A percentile compares a stretch with the other conserved stretches of the same genome.
Evolutionary conservation across 164 flowering plant species (phyloP).

Genomic region (Annona squamosa): DNA sequence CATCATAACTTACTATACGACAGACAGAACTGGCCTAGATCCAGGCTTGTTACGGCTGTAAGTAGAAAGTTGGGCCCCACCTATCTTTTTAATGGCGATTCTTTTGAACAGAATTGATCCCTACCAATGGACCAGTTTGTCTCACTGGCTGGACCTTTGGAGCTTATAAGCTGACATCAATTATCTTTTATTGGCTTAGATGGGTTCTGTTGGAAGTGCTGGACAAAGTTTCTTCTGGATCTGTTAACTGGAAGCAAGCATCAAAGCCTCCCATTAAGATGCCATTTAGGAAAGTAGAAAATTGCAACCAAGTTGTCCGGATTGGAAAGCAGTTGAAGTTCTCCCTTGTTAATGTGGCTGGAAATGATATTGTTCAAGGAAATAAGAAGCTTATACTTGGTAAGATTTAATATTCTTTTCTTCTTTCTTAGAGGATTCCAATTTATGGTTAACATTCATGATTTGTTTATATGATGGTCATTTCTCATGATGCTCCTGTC

Average conservation of each 20-base stretch:
- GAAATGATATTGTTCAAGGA: constrained; percentile 89
- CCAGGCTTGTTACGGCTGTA: background rate
- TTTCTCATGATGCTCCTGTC: background rate
- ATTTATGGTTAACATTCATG: background rate
- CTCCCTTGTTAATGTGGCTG: constrained; percentile 85
- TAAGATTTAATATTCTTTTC: constrained; percentile 16
- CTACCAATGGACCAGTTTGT: background rate
- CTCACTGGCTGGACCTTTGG: background rate
- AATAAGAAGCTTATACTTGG: constrained; percentile 93
- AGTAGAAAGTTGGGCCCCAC: background rate
- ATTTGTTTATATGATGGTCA: background rate
- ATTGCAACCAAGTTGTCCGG: constrained; percentile 80
- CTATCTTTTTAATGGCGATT: background rate
- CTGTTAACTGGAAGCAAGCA: constrained; percentile 89
- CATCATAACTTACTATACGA: background rate
- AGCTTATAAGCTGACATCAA: background rate
- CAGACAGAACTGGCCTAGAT: background rate
- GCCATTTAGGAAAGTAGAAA: constrained; percentile 97
- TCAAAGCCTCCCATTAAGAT: constrained; percentile 92
- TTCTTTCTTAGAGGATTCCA: background rate
- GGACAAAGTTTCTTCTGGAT: constrained; percentile 80
- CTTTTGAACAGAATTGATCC: too few species aligned
- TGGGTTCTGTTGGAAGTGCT: constrained; percentile 88
- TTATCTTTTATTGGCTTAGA: constrained; percentile 30
- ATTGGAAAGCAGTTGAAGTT: constrained; percentile 76